Base-by-base conservation (phyloP, 2,329 filamentous ascomycete genomes). In the Bipolaris gigantea region DNA sequence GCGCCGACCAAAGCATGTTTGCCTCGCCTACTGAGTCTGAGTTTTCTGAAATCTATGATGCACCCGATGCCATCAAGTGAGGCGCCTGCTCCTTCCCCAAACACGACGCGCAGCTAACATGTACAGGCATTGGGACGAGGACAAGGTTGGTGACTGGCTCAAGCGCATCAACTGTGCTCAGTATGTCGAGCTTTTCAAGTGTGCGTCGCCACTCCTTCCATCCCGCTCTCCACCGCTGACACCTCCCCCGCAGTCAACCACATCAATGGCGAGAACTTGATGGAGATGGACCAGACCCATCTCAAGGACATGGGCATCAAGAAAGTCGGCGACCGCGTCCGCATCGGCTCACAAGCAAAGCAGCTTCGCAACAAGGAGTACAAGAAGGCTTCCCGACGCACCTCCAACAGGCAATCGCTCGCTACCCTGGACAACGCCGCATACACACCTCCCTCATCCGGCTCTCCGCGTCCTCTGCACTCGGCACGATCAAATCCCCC, bases 251-350 rank as follows among this genome's bases (percentile, higher is more conserved):
- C 56, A 85, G 82, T 87, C 71, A 96, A 99, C 74, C 90, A 97
- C 75, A 97, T 99, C 79, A 99, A 94, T 72, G 94, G 94, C 67
- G 92, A 97, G 77, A 97, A 96, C 71, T 81, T 99, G 40, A 83
- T 99, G 64, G 94, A 99, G 77, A 93, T 97, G 82, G 94, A 99
- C 76, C 95, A 96, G 80, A 88, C 92, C 51, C 91, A 96, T 36
- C 82, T 99, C 60, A 95, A 96, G 75, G 94, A 99, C 75, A 96
- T 99, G 85, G 94, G 94, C 39, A 93, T 99, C 65, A 95, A 96
- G 65, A 99, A 97, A 76, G 90, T 99, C 61, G 94, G 94, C 60
- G 94, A 99, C 75, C 87, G 94, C 49, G 93, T 99, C 33, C 89
- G 93, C 59, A 88, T 99, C 57, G 76, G 78, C 40, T 74, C 77